Evolutionary conservation across 768 basidiomycete species (phyloP), one percentile per base, ranked within the genome.

Genomic region (Boletus subparvulus): DNA sequence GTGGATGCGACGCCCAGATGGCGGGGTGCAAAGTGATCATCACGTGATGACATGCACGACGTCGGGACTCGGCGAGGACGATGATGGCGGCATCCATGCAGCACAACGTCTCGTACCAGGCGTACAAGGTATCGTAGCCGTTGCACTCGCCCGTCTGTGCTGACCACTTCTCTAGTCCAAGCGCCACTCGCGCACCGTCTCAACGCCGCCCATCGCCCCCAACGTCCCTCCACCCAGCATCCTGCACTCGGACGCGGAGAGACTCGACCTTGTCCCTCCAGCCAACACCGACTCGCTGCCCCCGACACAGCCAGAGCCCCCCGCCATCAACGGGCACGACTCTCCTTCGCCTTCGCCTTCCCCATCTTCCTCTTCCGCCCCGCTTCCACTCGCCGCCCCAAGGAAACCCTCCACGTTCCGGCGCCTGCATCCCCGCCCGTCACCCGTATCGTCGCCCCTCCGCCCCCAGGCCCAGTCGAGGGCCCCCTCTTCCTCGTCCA

Each of bases 1-100:
- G 58, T 97, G 94, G 39, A 21, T 21, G 88, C 92, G 44, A 87
- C 82, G 47, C n/a, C n/a, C n/a, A n/a, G n/a, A n/a, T n/a, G n/a
- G n/a, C n/a, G n/a, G n/a, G 83, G 28, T 26, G 21, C 47, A 30
- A 40, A n/a, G 51, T 28, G 17, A 0, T 6, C 19, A 17, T 53
- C 65, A 66, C 63, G 63, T 66, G 26, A 28, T 28, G 26, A 28
- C 26, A 28, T 28, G 26, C 26, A 28, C 26, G 26, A 28, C 26
- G 26, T 28, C 26, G 26, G 26, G 26, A 17, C 16, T 16, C 8
- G 35, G 35, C 35, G 14, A 35, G 35, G 13, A 35, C 35, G 13
- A 14, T 14, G 50, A 41, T 13, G 41, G 33, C 11, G 13, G 9
- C 26, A 9, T 37, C 50, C 49, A 57, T 64, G 62, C 61, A 55